These are phyloP conservation scores for Xylariaceae sp. DNA, from an alignment of 2,329 filamentous ascomycete species.

Conservation along the genomic window DNA sequence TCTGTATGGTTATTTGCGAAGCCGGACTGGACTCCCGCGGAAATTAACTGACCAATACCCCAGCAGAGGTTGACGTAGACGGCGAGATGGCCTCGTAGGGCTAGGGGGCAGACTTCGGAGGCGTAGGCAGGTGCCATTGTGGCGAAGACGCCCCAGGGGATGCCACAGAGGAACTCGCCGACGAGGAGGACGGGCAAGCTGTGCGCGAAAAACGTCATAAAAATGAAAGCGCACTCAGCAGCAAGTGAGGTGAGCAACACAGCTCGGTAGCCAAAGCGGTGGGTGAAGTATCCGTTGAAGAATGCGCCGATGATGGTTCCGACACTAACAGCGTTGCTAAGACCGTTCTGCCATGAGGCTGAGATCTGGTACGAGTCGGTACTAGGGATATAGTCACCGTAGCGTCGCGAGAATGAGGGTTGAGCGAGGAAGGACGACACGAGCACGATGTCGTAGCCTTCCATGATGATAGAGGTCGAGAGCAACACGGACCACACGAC, in stretches of 20 bases:
- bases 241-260: constrained; percentile 63
- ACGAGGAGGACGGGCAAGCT: constrained; percentile 54
- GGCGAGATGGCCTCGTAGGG: constrained; percentile 62
- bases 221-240: constrained; percentile 64
- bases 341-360: constrained; percentile 63
- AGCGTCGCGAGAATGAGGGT: constrained; percentile 52
- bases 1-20: no score
- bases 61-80: no score
- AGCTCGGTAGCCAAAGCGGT: constrained; percentile 64
- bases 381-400: constrained; percentile 49
- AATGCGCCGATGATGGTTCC: constrained; percentile 67
- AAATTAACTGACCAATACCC: no score
- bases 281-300: constrained; percentile 66
- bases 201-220: constrained; percentile 56
- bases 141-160: constrained; percentile 72
- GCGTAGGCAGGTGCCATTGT: constrained; percentile 69
- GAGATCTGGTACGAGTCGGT: constrained; percentile 48
- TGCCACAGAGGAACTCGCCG: constrained; percentile 64
- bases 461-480: no score
- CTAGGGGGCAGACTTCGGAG: constrained; percentile 64
- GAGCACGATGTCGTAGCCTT: constrained; percentile 68
- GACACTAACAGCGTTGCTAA: constrained; percentile 61
- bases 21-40: no score
- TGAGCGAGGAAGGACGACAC: constrained; percentile 65
- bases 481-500: no score